Evolutionary conservation across 768 basidiomycete genomes (phyloP).

Genomic region (Lactarius akahatsu): DNA sequence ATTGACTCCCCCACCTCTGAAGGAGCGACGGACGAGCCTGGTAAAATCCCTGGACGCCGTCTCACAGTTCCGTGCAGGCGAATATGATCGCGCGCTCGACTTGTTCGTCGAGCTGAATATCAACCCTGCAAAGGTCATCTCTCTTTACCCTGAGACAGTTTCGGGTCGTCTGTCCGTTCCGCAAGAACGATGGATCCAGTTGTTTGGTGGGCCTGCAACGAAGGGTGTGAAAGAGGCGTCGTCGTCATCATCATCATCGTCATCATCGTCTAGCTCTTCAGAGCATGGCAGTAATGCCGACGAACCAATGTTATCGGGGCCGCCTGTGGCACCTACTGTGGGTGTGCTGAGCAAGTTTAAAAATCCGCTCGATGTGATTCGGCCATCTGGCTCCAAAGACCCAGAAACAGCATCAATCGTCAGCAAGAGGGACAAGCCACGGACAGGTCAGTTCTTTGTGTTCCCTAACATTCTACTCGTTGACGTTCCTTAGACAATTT

Average conservation of each 20-base stretch:
- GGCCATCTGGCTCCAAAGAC: slow-evolving; percentile 50
- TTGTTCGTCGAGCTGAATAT: slow-evolving; percentile 84
- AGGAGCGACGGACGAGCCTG: slow-evolving; percentile 56
- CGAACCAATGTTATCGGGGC: slow-evolving; percentile 15
- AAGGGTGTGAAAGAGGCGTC: slow-evolving; percentile 32
- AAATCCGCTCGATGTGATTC: slow-evolving; percentile 54
- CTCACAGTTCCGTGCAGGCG: slow-evolving; percentile 63
- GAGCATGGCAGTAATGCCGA: slow-evolving; percentile 18
- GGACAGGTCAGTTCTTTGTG: slow-evolving; percentile 33
- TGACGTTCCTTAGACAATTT: slow-evolving; percentile 48
- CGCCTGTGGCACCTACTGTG: slow-evolving; percentile 32
- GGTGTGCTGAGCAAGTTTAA: slow-evolving; percentile 54
- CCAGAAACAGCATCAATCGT: slow-evolving; percentile 59
- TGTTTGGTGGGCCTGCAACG: slow-evolving; percentile 74
- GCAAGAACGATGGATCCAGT: slow-evolving; percentile 68
- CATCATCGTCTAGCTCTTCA: slow-evolving; percentile 17
- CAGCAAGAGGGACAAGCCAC: slow-evolving; percentile 26
- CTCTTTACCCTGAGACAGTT: slow-evolving; percentile 80
- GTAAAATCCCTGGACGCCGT: slow-evolving; percentile 79
- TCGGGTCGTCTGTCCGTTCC: slow-evolving; percentile 75
- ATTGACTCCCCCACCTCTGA: slow-evolving; percentile 19
- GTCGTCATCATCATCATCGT: slow-evolving; percentile 6
- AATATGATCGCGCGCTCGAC: slow-evolving; percentile 80
- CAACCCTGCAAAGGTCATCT: slow-evolving; percentile 91
- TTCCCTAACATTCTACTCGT: not conserved